Conservation (phyloP, 768 basidiomycete species). For the Suillus sp. region DNA sequence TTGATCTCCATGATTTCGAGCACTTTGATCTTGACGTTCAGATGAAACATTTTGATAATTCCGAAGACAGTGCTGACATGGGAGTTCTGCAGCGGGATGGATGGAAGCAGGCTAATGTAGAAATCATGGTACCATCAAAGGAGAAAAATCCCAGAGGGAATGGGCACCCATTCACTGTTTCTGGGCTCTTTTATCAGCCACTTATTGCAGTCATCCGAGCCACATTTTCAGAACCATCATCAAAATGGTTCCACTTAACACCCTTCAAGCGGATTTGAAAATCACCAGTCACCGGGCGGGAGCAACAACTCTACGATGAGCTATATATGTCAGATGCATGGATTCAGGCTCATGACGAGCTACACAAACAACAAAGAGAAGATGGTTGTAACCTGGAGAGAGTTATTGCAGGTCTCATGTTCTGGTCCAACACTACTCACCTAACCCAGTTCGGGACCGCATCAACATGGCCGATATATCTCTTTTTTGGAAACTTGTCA, state of each 20-base stretch:
- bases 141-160: background rate
- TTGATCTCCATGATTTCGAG: conserved; percentile 23
- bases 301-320: conserved; percentile 28
- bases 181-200: conserved; percentile 29
- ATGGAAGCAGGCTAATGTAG: background rate
- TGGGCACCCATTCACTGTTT: conserved; percentile 18
- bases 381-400: conserved; percentile 19
- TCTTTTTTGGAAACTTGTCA: conserved; percentile 40
- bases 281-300: conserved; percentile 10
- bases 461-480: conserved; percentile 43
- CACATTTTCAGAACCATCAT: conserved; percentile 20
- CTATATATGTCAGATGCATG: conserved; percentile 37
- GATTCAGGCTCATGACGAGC: conserved; percentile 29
- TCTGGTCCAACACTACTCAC: conserved; percentile 4
- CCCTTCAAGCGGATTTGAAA: conserved; percentile 32
- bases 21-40: conserved; percentile 16
- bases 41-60: background rate
- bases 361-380: conserved; percentile 31
- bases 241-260: conserved; percentile 29
- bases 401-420: conserved; percentile 11
- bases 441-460: conserved; percentile 34
- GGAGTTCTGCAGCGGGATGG: background rate
- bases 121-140: conserved; percentile 1
- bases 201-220: conserved; percentile 25
- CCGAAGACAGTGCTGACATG: background rate